Percentiles rank a stretch among this genome's conserved stretches.
Evolutionary conservation across 805 yeast genomes (phyloP).

Genomic region (Wickerhamomyces rabaulensis): DNA sequence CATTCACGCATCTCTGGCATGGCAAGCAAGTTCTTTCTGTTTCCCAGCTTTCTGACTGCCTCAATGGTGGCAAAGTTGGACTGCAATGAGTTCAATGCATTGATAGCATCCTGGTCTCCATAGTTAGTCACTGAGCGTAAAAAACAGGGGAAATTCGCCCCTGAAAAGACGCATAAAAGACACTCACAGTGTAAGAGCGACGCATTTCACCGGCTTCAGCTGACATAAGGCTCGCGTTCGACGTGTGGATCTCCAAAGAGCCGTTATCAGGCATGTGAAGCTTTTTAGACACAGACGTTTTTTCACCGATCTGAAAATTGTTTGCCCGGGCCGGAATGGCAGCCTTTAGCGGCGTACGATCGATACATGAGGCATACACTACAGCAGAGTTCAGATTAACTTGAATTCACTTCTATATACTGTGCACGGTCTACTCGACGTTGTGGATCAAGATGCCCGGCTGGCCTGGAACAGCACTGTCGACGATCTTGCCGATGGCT

Average conservation of each 20-base stretch:
- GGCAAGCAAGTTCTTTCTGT: constrained; percentile 55
- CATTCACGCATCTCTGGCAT: constrained; percentile 85
- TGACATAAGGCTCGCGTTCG: not conserved
- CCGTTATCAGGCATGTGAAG: too few species aligned
- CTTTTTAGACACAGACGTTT: not conserved
- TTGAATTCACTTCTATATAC: not conserved
- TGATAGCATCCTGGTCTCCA: constrained; percentile 59
- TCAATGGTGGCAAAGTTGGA: constrained; percentile 89
- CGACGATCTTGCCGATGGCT: constrained; percentile 60
- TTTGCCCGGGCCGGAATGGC: too few species aligned
- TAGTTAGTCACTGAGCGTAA: not conserved
- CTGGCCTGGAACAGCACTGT: constrained; percentile 84
- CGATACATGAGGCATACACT: too few species aligned
- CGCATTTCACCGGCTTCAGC: not conserved
- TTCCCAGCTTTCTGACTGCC: constrained; percentile 67
- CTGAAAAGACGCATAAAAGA: too few species aligned
- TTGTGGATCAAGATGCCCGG: constrained; percentile 83
- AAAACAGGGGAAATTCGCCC: not conserved
- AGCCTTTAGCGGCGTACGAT: too few species aligned
- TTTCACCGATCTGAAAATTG: too few species aligned
- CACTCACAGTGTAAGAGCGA: not conserved
- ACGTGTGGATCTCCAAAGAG: too few species aligned
- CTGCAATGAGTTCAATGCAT: constrained; percentile 79
- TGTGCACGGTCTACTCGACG: constrained; percentile 22
- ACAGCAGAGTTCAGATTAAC: too few species aligned